Percentiles rank a stretch among this genome's conserved stretches.
phyloP scores from a whole-genome alignment of 331 rosid species.

The Erythrophleum ivorense region DNA sequence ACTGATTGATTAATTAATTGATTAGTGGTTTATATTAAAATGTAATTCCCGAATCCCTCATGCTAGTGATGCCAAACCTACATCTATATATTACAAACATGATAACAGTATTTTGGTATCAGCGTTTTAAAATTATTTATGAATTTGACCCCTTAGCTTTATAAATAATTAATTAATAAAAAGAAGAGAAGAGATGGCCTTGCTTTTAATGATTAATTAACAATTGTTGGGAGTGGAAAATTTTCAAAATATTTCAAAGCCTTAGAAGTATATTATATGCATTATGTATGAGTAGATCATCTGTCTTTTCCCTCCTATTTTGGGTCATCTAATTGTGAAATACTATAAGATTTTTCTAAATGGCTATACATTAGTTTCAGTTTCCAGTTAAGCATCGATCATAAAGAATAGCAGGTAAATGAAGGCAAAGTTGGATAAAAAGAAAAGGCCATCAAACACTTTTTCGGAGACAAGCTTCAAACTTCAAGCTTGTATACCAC shows the following conservation, averaged over 20 bases:
- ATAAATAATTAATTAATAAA: neutral
- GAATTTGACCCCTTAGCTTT: neutral
- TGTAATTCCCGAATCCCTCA: neutral
- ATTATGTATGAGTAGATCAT: neutral
- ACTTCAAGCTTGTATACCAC: neutral
- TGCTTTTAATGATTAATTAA: neutral
- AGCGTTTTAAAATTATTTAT: neutral
- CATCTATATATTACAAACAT: neutral
- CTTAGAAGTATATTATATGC: neutral
- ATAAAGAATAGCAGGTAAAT: constrained; percentile 29
- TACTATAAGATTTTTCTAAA: neutral
- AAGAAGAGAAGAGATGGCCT: neutral
- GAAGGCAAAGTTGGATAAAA: constrained; percentile 30
- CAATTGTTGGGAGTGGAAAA: neutral
- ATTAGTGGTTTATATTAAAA: too few relatives aligned
- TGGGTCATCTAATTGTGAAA: neutral
- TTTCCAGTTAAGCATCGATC: neutral
- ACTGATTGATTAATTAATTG: too few relatives aligned
- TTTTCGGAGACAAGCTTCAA: constrained; percentile 7
- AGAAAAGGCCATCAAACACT: constrained; percentile 30
- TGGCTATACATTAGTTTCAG: neutral
- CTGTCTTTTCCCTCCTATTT: neutral
- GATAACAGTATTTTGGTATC: neutral
- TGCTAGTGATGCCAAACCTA: too few relatives aligned
- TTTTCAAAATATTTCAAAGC: neutral